Evolutionary conservation across 345 rosid genomes (phyloP), one percentile per base, ranked within the genome.

Genomic region (Capsella bursapastoris): DNA sequence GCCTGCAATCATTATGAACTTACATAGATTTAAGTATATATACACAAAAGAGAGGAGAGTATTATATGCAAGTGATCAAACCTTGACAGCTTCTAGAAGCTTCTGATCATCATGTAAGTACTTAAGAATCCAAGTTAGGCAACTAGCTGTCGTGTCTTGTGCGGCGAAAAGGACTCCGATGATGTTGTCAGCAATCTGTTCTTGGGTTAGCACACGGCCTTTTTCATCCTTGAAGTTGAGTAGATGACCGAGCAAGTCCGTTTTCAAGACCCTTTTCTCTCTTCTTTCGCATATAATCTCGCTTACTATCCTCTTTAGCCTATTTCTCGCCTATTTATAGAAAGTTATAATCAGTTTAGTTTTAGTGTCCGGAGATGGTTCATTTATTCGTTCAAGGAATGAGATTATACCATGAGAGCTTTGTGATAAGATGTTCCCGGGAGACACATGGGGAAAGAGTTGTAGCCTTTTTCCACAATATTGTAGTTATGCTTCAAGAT

Each of bases 151-250:
- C 12, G 98, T 93, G 85, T 90, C 97, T 81, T 86, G 96, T 6
- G 97, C 97, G 0, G 98, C 98, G 68, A 90, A 93, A 25, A 93
- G 84, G 15, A 88, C 97, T 68, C 98, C 98, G 18, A 90, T 84
- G 45, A 89, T 82, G 77, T 93, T 93, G 69, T 93, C 97, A 15
- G 92, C 83, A 58, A 93, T 83, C 76, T 86, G 84, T 37, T 83
- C 80, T 48, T 86, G 85, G 1, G 75, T 83, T 48, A 89, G 73
- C 29, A 16, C 29, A 75, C 49, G 55, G 6, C 88, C 92, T 29
- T 78, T 77, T 34, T 55, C 87, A 63, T 83, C 87, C 69, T 73
- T 83, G 73, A 71, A 89, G 66, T 76, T 80, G 70, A 88, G 74
- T 49, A 93, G 64, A 78, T 81, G 80, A 22, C 87, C 96, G 68